Evolutionary conservation across 2,329 filamentous ascomycete species (phyloP).

Genomic region (Stachybotrys chartarum): DNA sequence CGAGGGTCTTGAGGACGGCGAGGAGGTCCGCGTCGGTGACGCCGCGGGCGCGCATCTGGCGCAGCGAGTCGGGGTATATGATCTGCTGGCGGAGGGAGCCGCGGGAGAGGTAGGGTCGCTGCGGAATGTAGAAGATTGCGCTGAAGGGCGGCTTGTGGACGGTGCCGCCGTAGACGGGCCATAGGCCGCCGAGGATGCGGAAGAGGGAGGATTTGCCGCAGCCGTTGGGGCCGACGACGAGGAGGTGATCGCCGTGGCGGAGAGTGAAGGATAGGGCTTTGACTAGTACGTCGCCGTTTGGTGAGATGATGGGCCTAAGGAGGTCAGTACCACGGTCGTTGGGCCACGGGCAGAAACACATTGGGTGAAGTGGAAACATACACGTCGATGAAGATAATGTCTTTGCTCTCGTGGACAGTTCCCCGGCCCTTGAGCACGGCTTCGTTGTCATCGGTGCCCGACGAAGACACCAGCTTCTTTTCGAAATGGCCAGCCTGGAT

Average conservation of each 20-base stretch:
- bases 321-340: conserved; percentile 8
- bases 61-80: conserved; percentile 85
- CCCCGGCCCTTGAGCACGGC: conserved; percentile 78
- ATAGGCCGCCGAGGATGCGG: conserved; percentile 89
- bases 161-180: conserved; percentile 94
- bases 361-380: conserved; percentile 27
- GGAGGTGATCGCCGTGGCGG: conserved; percentile 76
- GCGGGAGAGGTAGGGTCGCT: conserved; percentile 86
- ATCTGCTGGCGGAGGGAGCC: conserved; percentile 94
- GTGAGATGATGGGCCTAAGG: conserved; percentile 77
- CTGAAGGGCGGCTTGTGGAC: conserved; percentile 87
- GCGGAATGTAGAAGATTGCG: conserved; percentile 97
- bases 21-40: conserved; percentile 76
- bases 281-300: conserved; percentile 90
- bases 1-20: conserved; percentile 68
- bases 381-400: conserved; percentile 82
- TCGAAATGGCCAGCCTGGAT: conserved; percentile 85
- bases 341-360: too few species aligned
- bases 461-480: conserved; percentile 92
- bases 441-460: conserved; percentile 73
- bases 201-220: conserved; percentile 96
- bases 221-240: conserved; percentile 94
- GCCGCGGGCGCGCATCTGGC: conserved; percentile 79
- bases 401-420: conserved; percentile 69
- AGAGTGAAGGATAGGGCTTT: conserved; percentile 82